Conservation (phyloP, 106 monocot species). For the Gastrodia elata region DNA sequence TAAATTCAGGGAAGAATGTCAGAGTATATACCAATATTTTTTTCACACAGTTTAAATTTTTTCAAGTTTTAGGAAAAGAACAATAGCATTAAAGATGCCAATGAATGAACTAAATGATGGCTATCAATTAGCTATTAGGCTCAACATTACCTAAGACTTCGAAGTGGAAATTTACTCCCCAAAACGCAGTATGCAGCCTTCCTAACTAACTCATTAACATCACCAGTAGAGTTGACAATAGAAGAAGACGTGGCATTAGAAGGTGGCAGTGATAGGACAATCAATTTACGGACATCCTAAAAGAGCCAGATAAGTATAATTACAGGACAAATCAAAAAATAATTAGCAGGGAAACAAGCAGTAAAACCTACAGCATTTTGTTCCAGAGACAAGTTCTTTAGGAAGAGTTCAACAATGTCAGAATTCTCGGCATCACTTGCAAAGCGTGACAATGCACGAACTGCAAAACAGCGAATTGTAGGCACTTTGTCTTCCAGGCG, state of each 20-base stretch:
- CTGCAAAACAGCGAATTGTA: conserved; percentile 68
- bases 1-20: neutral
- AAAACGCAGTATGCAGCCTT: conserved; percentile 66
- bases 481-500: conserved; percentile 72
- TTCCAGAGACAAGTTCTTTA: conserved; percentile 49
- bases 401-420: conserved; percentile 54
- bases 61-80: neutral
- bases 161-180: conserved; percentile 81
- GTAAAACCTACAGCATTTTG: conserved; percentile 54
- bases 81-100: neutral
- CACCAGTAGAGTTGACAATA: conserved; percentile 64
- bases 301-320: conserved; percentile 3
- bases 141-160: conserved; percentile 71
- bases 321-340: neutral
- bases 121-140: neutral
- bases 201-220: conserved; percentile 76
- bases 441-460: conserved; percentile 78
- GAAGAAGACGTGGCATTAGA: conserved; percentile 36
- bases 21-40: neutral
- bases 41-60: neutral
- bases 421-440: conserved; percentile 49
- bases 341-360: neutral
- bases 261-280: conserved; percentile 72
- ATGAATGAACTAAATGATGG: neutral
- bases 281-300: conserved; percentile 74